phyloP scores from a whole-genome alignment of 2,329 filamentous ascomycete species.

The Aspergillus sp. region DNA sequence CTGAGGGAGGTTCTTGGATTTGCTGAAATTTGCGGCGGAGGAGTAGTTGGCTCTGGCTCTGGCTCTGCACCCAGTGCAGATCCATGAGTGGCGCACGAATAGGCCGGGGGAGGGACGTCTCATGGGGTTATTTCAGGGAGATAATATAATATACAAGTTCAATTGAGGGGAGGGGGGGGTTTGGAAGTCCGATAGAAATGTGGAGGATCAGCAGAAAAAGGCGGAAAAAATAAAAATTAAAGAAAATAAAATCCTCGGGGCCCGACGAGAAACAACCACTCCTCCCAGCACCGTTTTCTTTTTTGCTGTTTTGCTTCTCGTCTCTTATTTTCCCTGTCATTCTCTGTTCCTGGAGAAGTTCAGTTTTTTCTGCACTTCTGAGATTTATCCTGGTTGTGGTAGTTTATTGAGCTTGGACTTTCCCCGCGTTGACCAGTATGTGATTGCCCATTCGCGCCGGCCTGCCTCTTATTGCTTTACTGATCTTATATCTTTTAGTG shows the following conservation, averaged over 20 bases:
- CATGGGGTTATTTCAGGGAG: conserved; percentile 14
- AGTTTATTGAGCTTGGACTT: background rate
- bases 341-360: background rate
- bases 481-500: conserved; percentile 25
- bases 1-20: conserved; percentile 37
- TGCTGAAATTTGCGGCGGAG: conserved; percentile 21
- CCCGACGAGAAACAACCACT: background rate
- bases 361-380: background rate
- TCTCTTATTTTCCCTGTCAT: too few species aligned
- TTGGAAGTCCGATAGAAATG: conserved; percentile 1
- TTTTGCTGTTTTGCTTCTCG: too few species aligned
- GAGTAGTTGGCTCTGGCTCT: conserved; percentile 29
- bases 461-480: background rate
- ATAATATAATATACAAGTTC: background rate
- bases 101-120: conserved; percentile 18
- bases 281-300: background rate
- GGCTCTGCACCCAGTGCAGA: conserved; percentile 30
- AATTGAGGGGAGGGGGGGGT: conserved; percentile 1
- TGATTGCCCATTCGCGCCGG: background rate
- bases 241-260: background rate
- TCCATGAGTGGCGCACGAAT: conserved; percentile 28
- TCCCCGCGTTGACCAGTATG: background rate
- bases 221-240: background rate
- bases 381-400: background rate
- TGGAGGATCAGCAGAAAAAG: conserved; percentile 1